phyloP scores from a whole-genome alignment of 1,139 yeast genomes.

The Pichia sp. region DNA sequence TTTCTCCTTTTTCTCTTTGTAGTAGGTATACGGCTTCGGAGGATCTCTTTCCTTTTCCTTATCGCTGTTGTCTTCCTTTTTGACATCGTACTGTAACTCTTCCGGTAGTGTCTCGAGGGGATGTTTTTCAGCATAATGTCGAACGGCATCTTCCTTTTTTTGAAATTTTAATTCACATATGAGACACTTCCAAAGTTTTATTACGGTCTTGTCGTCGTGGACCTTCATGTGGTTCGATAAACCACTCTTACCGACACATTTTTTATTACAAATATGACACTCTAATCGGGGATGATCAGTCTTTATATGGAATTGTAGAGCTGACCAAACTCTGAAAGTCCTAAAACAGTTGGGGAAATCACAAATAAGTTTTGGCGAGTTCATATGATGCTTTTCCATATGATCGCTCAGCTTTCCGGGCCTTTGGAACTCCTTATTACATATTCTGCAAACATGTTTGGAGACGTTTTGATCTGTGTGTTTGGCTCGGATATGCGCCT shows the following conservation, averaged over 20 bases:
- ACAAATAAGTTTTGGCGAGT: constrained; percentile 52
- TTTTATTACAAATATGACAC: constrained; percentile 63
- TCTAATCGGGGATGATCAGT: constrained; percentile 63
- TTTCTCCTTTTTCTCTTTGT: neutral
- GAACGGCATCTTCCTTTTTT: constrained; percentile 35
- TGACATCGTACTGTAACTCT: constrained; percentile 8
- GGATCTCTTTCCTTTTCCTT: neutral
- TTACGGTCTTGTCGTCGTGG: constrained; percentile 39
- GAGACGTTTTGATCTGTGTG: constrained; percentile 38
- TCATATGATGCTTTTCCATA: constrained; percentile 50
- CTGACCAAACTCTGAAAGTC: constrained; percentile 69
- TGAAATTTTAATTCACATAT: constrained; percentile 37
- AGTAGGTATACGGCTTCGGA: neutral
- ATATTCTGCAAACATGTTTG: constrained; percentile 43
- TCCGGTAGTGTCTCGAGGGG: constrained; percentile 13
- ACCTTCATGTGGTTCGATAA: constrained; percentile 65
- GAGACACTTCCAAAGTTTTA: constrained; percentile 57
- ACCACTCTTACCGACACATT: constrained; percentile 68
- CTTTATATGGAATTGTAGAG: constrained; percentile 63
- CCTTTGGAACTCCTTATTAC: constrained; percentile 51
- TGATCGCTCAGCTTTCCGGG: constrained; percentile 59
- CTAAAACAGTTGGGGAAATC: constrained; percentile 51
- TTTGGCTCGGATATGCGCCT: constrained; percentile 59
- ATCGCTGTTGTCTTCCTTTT: neutral
- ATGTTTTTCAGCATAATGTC: constrained; percentile 36